A percentile compares a stretch with the other conserved stretches of the same genome.
These are phyloP conservation scores for Malus asiatica DNA, from an alignment of 306 rosid species.

Conservation along the genomic window DNA sequence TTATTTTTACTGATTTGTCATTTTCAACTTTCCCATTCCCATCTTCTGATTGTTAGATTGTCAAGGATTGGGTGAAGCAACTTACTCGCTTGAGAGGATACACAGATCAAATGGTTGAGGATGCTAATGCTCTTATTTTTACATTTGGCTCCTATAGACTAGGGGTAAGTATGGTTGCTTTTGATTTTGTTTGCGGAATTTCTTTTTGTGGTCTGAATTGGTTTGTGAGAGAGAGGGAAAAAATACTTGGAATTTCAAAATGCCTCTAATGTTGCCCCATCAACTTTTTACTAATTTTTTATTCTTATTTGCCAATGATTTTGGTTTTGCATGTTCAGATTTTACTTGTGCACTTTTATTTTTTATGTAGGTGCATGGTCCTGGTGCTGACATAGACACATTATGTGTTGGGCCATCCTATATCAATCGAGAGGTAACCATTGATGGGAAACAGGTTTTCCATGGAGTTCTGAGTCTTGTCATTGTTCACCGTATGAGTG, in stretches of 20 bases:
- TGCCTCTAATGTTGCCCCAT: neutral
- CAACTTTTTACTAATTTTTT: neutral
- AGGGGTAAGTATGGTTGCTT: slow-evolving; percentile 51
- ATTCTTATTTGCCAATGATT: neutral
- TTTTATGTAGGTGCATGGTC: slow-evolving; percentile 63
- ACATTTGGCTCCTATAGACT: slow-evolving; percentile 86
- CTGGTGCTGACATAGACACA: slow-evolving; percentile 86
- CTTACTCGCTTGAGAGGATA: slow-evolving; percentile 75
- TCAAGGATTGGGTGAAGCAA: slow-evolving; percentile 85
- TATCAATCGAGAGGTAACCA: slow-evolving; percentile 64
- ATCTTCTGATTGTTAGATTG: slow-evolving; percentile 54
- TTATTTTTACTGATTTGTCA: neutral
- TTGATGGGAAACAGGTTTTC: neutral
- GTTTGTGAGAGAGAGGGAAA: neutral
- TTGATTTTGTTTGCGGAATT: neutral
- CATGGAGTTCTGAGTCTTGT: neutral
- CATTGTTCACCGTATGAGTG: neutral
- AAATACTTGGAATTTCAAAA: neutral
- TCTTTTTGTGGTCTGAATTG: neutral
- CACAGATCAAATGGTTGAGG: slow-evolving; percentile 91
- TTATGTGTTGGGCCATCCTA: slow-evolving; percentile 84
- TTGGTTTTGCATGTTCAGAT: neutral
- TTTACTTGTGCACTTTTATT: neutral
- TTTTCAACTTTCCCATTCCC: neutral
- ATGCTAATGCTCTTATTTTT: slow-evolving; percentile 74